Evolutionary conservation across 192 early-diverging fungal genomes (phyloP), one percentile per base, ranked within the genome.

Genomic region (Backusella liffmaniae): DNA sequence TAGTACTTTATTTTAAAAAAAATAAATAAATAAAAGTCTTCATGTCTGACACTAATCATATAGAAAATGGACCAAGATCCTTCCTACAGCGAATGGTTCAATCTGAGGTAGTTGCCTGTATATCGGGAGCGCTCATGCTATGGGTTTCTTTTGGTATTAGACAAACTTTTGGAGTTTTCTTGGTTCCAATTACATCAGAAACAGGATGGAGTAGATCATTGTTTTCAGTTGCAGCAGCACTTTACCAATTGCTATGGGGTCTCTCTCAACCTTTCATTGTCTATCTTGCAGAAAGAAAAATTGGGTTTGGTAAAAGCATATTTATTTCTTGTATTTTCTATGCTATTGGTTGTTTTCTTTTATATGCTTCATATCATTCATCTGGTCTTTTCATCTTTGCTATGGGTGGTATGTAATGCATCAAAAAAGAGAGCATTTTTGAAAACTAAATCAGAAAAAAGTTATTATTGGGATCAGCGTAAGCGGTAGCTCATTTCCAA

Each of bases 131-230:
- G 34, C 18, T 81, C 1, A 30, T 78, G 7, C 42, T 81, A 41
- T 81, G 80, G 76, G 5, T 72, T 3, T 77, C 76, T 4, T 78
- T 77, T 51, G 80, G 80, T 41, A 65, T 81, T 42, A 76, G 80
- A 35, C 80, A 81, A 53, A 66, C 67, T 1, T 70, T 81, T 74
- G 80, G 80, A 0, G n/a, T 81, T 2, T 77, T 77, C 32, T 34
- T 77, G 32, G 51, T 81, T 8, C 80, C 80, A 6, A 74, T 81
- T 18, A 77, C 75, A 6, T 37, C 9, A 18, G 71, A 62, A 26
- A 74, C 56, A 15, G 80, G 80, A 21, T 77, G 73, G 75, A 72
- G 77, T 21, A 62, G 80, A 73, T 32, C 73, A 26, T 35, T 73
- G 0, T 77, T 77, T 41, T 76, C 80, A 1, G 65, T 74, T 42